Conservation (phyloP, 352 stramenopile species). For the Phytophthora ohioensis region DNA sequence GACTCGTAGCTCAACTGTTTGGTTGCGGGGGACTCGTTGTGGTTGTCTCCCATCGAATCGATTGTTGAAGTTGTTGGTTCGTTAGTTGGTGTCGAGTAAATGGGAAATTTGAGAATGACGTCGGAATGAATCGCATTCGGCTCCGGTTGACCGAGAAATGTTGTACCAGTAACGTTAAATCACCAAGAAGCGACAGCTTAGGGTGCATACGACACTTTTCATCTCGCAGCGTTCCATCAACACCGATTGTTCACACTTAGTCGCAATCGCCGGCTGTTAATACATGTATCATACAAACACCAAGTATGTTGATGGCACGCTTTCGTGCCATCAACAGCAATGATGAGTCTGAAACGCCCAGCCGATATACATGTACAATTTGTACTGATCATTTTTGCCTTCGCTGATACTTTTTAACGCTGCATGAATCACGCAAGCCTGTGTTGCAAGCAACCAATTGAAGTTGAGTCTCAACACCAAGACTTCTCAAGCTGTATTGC, state of each 20-base stretch:
- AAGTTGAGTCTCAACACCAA: no score
- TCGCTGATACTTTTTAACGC: no score
- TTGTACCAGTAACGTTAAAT: neutral
- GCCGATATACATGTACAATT: no score
- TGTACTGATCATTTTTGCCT: no score
- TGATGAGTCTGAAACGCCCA: constrained; percentile 1
- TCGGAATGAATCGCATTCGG: neutral
- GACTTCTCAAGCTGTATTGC: no score
- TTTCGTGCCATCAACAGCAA: constrained; percentile 4
- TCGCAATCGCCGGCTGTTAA: neutral
- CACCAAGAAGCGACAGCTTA: neutral
- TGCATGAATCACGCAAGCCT: no score
- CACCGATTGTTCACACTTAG: constrained; percentile 24
- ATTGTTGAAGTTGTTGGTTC: neutral
- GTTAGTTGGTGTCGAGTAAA: neutral
- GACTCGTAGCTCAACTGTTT: constrained; percentile 28
- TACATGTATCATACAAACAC: neutral
- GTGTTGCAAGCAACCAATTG: no score
- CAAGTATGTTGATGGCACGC: neutral
- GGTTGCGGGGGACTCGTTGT: constrained; percentile 1
- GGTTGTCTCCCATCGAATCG: constrained; percentile 9
- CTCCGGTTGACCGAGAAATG: neutral
- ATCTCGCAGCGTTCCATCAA: constrained; percentile 15
- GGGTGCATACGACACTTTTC: constrained; percentile 17
- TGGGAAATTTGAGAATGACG: constrained; percentile 26